phyloP scores from a whole-genome alignment of 768 basidiomycete genomes.

The Lactarius trivialis region DNA sequence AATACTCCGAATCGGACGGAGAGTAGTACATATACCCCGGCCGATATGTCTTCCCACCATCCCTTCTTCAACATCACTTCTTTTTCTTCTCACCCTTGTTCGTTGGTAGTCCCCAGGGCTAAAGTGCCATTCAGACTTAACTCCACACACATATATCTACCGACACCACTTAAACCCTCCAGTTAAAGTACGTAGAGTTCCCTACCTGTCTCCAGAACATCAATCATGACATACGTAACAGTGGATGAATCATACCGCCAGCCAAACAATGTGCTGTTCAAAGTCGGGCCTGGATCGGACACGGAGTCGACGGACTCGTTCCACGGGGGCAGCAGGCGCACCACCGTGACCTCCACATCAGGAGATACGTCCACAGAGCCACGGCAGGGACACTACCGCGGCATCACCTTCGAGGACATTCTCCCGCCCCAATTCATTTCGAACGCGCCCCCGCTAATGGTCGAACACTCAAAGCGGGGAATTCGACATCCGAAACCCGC shows the following conservation, averaged over 20 bases:
- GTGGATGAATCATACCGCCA: background rate
- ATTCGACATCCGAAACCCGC: background rate
- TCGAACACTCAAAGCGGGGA: background rate
- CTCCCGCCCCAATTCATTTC: constrained; percentile 7
- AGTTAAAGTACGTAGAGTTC: background rate
- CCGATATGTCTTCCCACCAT: background rate
- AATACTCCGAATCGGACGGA: background rate
- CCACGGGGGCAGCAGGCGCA: background rate
- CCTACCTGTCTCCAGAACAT: background rate
- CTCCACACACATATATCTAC: background rate
- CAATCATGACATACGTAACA: background rate
- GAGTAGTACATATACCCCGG: background rate
- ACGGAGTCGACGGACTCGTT: background rate
- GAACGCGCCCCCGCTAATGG: constrained; percentile 1
- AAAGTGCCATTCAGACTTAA: background rate
- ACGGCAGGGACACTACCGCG: constrained; percentile 6
- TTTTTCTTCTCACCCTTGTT: background rate
- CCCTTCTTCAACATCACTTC: background rate
- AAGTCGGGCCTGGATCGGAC: background rate
- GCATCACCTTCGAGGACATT: constrained; percentile 15
- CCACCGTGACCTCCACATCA: background rate
- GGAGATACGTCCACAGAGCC: background rate
- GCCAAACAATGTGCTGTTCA: background rate
- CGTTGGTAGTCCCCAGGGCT: background rate
- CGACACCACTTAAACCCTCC: background rate